Evolutionary conservation across 768 basidiomycete species (phyloP), one percentile per base, ranked within the genome.

Genomic region (Fomitopsis serialis): DNA sequence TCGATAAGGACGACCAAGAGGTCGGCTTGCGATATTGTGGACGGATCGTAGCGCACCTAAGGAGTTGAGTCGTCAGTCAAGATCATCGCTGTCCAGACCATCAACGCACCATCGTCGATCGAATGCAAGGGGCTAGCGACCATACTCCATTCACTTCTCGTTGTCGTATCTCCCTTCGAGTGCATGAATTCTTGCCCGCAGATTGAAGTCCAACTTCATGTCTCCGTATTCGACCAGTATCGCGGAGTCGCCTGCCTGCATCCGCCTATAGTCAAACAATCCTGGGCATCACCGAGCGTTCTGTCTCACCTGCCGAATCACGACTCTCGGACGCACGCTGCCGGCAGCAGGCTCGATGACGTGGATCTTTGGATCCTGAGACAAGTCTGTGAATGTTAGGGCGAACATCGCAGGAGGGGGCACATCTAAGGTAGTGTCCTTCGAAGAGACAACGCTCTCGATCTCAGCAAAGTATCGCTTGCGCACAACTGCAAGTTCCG

Each of bases 191-290:
- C 78, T 75, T 2, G 81, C 82, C 2, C 85, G 76, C 11, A 80
- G 60, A 21, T 71, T 58, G 42, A 84, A 74, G 50, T 81, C 79
- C 0, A 85, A 68, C 23, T 62, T 67, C 77, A 81, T 78, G 1
- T 65, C 59, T 0, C 85, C 85, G 56, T 81, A 85, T 54, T 86
- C 85, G 11, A 85, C 74, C 1, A 85, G 72, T 45, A 89, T 79
- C 0, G 78, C 76, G 0, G 77, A 76, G 57, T 86, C 85, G 0
- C 85, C 85, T 2, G 83, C 82, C 82, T 83, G 45, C 11, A 2
- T 1, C 29, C 8, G 7, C 21, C 0, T n/a, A n/a, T 25, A 6
- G 19, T 25, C 34, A 45, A 24, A 40, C 35, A 25, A 45, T 35
- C 11, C n/a, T 11, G 2, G n/a, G 36, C 45, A 25, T 24, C 2